Evolutionary conservation across 306 rosid species (phyloP).

Genomic region (Hippophae rhamnoides): DNA sequence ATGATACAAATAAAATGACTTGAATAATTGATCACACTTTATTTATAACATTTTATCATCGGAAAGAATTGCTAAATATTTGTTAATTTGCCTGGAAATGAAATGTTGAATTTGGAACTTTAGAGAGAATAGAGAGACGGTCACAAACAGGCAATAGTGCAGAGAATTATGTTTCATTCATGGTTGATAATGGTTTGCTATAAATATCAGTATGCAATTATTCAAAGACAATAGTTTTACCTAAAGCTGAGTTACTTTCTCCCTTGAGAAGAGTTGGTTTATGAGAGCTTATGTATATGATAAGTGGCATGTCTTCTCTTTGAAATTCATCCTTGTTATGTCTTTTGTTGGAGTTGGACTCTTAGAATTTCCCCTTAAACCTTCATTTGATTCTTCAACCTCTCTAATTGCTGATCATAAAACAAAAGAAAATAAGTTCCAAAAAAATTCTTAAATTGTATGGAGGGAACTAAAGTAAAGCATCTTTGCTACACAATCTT

Average conservation of each 20-base stretch:
- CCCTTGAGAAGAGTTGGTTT: slow-evolving; percentile 22
- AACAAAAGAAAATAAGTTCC: background rate
- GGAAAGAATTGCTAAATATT: background rate
- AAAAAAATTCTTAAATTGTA: too few relatives aligned
- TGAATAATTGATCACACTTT: too few relatives aligned
- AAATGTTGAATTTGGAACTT: slow-evolving; percentile 51
- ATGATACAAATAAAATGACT: too few relatives aligned
- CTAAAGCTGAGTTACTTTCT: slow-evolving; percentile 26
- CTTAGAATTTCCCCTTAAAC: slow-evolving; percentile 30
- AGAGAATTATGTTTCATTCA: too few relatives aligned
- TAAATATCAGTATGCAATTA: too few relatives aligned
- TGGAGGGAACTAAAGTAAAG: too few relatives aligned
- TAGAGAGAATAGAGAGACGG: slow-evolving; percentile 40
- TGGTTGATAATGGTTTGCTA: too few relatives aligned
- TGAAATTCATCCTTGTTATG: slow-evolving; percentile 18
- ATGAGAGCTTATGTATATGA: slow-evolving; percentile 23
- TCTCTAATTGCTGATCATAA: slow-evolving; percentile 14
- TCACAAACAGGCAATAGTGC: slow-evolving; percentile 42
- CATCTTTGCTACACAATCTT: too few relatives aligned
- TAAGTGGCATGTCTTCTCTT: slow-evolving; percentile 30
- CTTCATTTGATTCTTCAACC: slow-evolving; percentile 25
- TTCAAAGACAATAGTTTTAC: slow-evolving; percentile 21
- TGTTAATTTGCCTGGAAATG: slow-evolving; percentile 53
- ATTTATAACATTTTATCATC: too few relatives aligned
- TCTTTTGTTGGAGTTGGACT: slow-evolving; percentile 8